These are phyloP conservation scores for Fereydounia khargensis DNA, from an alignment of 1,284 basidiomycete genomes.

Conservation along the genomic window DNA sequence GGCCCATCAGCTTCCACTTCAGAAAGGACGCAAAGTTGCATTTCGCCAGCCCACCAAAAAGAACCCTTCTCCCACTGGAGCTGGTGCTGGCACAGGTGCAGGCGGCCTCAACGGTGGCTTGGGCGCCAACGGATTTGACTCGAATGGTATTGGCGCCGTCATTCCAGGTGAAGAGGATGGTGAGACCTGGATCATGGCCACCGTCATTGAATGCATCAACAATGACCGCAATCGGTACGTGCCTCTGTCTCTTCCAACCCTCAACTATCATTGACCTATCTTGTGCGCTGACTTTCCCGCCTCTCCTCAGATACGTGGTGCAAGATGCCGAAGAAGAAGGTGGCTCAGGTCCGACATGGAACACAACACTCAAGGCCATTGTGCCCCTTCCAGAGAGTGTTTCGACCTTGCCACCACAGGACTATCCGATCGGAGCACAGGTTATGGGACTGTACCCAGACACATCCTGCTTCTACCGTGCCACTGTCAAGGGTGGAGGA, in stretches of 20 bases:
- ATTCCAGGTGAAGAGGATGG: conserved; percentile 20
- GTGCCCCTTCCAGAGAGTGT: conserved; percentile 48
- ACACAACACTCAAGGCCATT: conserved; percentile 47
- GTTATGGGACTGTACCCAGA: conserved; percentile 57
- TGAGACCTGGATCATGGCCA: conserved; percentile 47
- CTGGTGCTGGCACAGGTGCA: background rate
- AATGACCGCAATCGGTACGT: conserved; percentile 33
- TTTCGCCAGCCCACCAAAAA: conserved; percentile 33
- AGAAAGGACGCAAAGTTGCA: conserved; percentile 33
- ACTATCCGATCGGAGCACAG: conserved; percentile 41
- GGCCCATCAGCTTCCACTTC: conserved; percentile 28
- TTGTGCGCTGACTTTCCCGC: background rate
- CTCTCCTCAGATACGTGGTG: conserved; percentile 11
- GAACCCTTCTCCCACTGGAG: conserved; percentile 1
- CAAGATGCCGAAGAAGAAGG: conserved; percentile 33
- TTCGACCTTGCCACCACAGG: conserved; percentile 42
- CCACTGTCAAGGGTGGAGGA: conserved; percentile 51
- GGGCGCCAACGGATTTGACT: background rate
- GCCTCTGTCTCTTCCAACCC: background rate
- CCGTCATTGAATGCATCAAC: conserved; percentile 36
- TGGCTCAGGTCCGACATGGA: conserved; percentile 5
- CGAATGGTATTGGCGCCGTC: background rate
- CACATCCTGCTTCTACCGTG: conserved; percentile 56
- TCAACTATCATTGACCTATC: background rate
- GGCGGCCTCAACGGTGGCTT: background rate